phyloP scores from a whole-genome alignment of 202 grass and related monocot species.

The Panicum virgatum region DNA sequence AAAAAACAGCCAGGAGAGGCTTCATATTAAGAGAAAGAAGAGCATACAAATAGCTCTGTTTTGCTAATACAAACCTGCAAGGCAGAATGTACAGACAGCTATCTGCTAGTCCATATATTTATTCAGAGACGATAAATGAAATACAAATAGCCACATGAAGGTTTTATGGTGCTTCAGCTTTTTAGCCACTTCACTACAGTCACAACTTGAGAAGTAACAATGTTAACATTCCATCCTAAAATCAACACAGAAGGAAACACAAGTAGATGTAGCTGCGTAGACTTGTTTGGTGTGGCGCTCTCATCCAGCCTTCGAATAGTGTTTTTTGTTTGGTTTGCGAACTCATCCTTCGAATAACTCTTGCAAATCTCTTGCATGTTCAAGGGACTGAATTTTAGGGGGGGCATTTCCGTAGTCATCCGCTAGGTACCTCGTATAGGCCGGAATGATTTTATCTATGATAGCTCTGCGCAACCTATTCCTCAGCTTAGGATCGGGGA shows the following conservation, averaged over 20 bases:
- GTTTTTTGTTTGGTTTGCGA: too few species aligned
- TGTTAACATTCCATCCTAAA: not conserved
- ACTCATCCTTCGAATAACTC: slow-evolving; percentile 14
- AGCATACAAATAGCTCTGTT: too few species aligned
- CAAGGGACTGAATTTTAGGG: not conserved
- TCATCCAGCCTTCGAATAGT: not conserved
- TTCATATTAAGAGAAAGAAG: too few species aligned
- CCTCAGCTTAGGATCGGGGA: not conserved
- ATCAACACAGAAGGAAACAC: not conserved
- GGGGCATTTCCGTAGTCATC: not conserved
- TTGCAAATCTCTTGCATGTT: not conserved
- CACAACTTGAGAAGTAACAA: not conserved
- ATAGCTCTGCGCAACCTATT: not conserved
- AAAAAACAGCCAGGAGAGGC: too few species aligned
- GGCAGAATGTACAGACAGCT: too few species aligned
- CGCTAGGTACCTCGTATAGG: not conserved
- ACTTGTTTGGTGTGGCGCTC: not conserved
- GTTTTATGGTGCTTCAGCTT: too few species aligned
- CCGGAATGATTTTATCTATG: not conserved
- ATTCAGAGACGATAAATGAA: too few species aligned
- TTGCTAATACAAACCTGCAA: too few species aligned
- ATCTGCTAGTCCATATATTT: too few species aligned
- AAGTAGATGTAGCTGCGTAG: too few species aligned
- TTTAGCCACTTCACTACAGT: too few species aligned
- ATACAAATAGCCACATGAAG: too few species aligned